phyloP scores from a whole-genome alignment of 2,329 filamentous ascomycete genomes.

The Achaetomium macrosporum region DNA sequence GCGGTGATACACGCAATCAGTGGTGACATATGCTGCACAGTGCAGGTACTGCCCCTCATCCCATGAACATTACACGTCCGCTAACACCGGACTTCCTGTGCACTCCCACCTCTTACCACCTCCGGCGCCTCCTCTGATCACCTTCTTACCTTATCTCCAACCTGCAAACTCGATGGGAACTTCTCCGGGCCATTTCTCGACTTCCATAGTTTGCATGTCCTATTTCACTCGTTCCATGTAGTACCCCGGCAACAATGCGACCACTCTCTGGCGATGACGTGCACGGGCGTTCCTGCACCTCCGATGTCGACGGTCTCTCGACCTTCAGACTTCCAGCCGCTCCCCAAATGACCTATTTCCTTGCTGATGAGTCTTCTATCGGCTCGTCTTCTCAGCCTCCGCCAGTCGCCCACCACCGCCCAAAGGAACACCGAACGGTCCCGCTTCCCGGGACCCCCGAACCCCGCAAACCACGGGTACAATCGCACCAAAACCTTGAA shows the following conservation, averaged over 20 bases:
- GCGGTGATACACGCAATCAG: not conserved
- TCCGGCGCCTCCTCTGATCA: not conserved
- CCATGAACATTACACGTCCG: not conserved
- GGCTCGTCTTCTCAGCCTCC: conserved; percentile 27
- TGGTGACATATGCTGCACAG: not conserved
- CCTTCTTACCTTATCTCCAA: not conserved
- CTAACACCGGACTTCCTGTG: not conserved
- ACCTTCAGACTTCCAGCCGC: conserved; percentile 29
- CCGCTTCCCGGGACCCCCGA: not conserved
- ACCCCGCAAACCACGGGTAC: conserved; percentile 5
- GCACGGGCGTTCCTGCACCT: conserved; percentile 35
- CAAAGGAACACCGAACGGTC: conserved; percentile 14
- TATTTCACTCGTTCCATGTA: conserved; percentile 11
- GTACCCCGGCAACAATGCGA: conserved; percentile 18
- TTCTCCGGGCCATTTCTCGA: not conserved
- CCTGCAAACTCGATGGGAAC: not conserved
- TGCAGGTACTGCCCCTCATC: conserved; percentile 1
- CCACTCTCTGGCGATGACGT: conserved; percentile 37
- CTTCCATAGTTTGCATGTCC: not conserved
- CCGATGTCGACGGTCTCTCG: conserved; percentile 34
- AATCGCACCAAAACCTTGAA: conserved; percentile 11
- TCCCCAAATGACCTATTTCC: conserved; percentile 47
- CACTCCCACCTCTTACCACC: not conserved
- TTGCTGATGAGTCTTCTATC: conserved; percentile 46
- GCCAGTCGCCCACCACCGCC: conserved; percentile 24